These are phyloP conservation scores for Zopfochytrium polystomum DNA, from an alignment of 371 early-diverging fungal genomes.

Conservation along the genomic window DNA sequence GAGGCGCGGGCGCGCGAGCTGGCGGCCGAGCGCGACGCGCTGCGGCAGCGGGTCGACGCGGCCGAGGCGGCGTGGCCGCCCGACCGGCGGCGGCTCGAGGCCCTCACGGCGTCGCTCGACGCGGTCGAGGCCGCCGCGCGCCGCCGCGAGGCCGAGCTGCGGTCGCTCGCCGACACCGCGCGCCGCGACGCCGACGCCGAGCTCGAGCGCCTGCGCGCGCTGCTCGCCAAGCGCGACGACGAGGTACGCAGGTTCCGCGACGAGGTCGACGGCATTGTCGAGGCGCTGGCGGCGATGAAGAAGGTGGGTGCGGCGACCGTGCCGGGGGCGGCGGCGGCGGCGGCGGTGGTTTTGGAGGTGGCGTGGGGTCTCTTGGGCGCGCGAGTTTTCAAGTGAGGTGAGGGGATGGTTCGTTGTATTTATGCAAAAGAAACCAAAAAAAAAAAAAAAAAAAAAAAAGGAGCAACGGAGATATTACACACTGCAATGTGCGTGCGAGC, in stretches of 20 bases:
- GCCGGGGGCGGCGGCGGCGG: no score
- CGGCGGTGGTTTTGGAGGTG: no score
- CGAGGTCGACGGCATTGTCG: slow-evolving; percentile 18
- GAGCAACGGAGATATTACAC: no score
- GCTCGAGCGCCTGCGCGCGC: slow-evolving; percentile 6
- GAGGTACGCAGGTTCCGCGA: slow-evolving; percentile 21
- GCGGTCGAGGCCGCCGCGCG: slow-evolving; percentile 13
- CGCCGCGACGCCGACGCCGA: slow-evolving; percentile 13
- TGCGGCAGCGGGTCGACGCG: slow-evolving; percentile 16
- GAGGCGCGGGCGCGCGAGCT: slow-evolving; percentile 23
- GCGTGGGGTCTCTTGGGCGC: no score
- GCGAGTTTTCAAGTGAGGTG: no score
- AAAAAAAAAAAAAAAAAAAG: no score
- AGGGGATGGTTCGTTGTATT: no score
- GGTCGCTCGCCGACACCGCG: slow-evolving; percentile 9
- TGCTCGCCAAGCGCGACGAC: slow-evolving; percentile 14
- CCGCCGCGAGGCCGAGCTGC: slow-evolving; percentile 18
- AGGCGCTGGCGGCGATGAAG: slow-evolving; percentile 12
- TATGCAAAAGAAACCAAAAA: no score
- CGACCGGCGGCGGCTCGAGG: slow-evolving; percentile 15
- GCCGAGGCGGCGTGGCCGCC: slow-evolving; percentile 24
- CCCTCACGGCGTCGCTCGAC: slow-evolving; percentile 16
- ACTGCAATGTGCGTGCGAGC: no score
- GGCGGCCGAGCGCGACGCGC: slow-evolving; percentile 15
- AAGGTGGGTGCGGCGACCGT: no score